A percentile compares a stretch with the other conserved stretches of the same genome.
phyloP scores from a whole-genome alignment of 2,329 filamentous ascomycete genomes.

The Cladobotryum mycophilum region DNA sequence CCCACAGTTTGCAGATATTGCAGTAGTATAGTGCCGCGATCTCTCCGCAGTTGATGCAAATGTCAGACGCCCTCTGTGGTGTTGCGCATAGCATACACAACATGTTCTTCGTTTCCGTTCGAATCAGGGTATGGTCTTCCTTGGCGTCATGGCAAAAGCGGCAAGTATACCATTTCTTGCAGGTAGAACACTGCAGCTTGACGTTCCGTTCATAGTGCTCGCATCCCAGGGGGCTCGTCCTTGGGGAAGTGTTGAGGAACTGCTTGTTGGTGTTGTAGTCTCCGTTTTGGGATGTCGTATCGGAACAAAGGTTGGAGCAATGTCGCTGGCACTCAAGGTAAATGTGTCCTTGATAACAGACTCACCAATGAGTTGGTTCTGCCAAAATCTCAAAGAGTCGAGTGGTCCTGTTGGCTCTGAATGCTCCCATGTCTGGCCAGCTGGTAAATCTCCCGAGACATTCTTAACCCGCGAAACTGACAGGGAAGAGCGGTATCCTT shows the following conservation, averaged over 20 bases:
- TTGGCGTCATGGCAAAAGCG: conserved; percentile 85
- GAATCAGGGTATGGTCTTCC: conserved; percentile 72
- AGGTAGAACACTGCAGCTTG: conserved; percentile 88
- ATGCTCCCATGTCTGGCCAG: conserved; percentile 31
- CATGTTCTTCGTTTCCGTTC: conserved; percentile 88
- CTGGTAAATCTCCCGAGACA: conserved; percentile 13
- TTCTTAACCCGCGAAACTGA: conserved; percentile 14
- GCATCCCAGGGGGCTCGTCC: conserved; percentile 62
- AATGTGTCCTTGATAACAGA: conserved; percentile 37
- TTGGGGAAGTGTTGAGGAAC: conserved; percentile 18
- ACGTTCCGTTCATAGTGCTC: conserved; percentile 93
- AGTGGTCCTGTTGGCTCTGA: conserved; percentile 39
- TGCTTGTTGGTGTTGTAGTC: conserved; percentile 16
- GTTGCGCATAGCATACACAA: conserved; percentile 92
- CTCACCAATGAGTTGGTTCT: conserved; percentile 37
- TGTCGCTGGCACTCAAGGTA: conserved; percentile 51
- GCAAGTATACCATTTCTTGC: conserved; percentile 89
- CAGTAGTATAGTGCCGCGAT: conserved; percentile 88
- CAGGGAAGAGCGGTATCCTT: conserved; percentile 50
- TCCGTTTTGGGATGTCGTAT: conserved; percentile 39
- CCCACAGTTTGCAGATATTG: conserved; percentile 92
- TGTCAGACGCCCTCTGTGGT: conserved; percentile 73
- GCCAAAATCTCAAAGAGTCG: conserved; percentile 55
- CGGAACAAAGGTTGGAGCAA: conserved; percentile 61
- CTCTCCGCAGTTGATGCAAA: conserved; percentile 70